Evolutionary conservation across 78 protist species (phyloP).

Genomic region (Dictyostelium capitatum): DNA sequence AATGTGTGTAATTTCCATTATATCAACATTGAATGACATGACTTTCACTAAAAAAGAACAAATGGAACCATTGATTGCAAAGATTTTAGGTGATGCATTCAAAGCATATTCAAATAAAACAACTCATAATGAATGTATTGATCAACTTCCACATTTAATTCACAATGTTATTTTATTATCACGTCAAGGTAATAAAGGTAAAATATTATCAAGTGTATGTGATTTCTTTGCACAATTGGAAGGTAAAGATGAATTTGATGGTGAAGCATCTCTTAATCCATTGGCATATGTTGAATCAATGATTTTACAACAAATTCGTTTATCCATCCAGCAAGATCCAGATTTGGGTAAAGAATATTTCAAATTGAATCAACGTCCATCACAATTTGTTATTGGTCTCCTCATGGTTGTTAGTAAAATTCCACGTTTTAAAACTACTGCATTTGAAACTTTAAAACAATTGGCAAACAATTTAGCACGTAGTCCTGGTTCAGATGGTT

Average conservation of each 20-base stretch:
- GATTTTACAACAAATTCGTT: neutral
- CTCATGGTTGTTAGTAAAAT: constrained; percentile 26
- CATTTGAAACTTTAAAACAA: neutral
- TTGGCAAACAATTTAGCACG: neutral
- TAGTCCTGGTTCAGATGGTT: neutral
- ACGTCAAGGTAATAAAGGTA: constrained; percentile 53
- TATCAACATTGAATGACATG: constrained; percentile 32
- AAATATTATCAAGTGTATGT: constrained; percentile 4
- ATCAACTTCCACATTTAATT: constrained; percentile 6
- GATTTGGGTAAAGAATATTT: constrained; percentile 57
- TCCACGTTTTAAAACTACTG: constrained; percentile 18
- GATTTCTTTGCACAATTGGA: neutral
- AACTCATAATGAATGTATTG: neutral
- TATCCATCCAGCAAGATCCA: constrained; percentile 32
- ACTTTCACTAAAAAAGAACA: constrained; percentile 1
- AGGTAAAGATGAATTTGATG: neutral
- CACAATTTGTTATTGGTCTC: constrained; percentile 18
- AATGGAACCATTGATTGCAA: neutral
- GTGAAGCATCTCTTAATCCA: neutral
- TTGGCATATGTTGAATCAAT: neutral
- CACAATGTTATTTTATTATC: constrained; percentile 29
- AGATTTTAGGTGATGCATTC: neutral
- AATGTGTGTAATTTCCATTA: neutral
- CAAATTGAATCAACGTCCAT: neutral
- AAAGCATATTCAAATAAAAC: neutral